Base-by-base conservation (phyloP, 352 stramenopile genomes). In the Globisporangium nagaii region DNA sequence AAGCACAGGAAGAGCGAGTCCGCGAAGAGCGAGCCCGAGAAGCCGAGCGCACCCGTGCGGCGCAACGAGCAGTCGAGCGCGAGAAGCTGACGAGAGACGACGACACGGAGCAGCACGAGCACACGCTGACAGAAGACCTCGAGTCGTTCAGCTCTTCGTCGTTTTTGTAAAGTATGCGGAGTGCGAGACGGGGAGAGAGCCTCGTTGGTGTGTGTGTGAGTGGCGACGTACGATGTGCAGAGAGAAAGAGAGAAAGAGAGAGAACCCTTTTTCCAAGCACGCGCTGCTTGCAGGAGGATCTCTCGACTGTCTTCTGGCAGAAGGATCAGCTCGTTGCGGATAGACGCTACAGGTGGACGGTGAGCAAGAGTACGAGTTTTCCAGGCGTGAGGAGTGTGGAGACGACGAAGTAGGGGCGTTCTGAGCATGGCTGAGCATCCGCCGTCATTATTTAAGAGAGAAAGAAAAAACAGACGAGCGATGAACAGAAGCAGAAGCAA, bases 91-190 rank as follows among this genome's bases (percentile, higher is more conserved):
- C 65, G 31, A 66, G 62, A 40, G 70, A 85, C 43, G 70, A 91
- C 19, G 84, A 86, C 48, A 57, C 76, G 7, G 77, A 89, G 45
- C 68, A 80, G 27, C 78, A 91, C 60, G 79, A 93, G 30, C 68
- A 79, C 55, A 86, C 72, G 22, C 58, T 90, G 55, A 89, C 67
- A 24, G 77, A 92, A 42, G 84, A 95, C 59, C 58, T 95, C 57
- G 80, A 90, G 68, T 75, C 76, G 44, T 95, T 95, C 68, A 92
- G 82, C 65, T 90, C 84, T 40, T 92, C 84, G 48, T 90, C 82
- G 42, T 95, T 93, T 81, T 81, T 93, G 73, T 92, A 76, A 79
- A 42, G 25, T 55, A 55, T 46, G 17, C 25, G 25, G 35, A 36
- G 48, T 34, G 48, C 35, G 46, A 46, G 35, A 19, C 35, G 32